Evolutionary conservation across 768 basidiomycete species (phyloP), one percentile per base, ranked within the genome.

Genomic region (Gymnopilus dilepis): DNA sequence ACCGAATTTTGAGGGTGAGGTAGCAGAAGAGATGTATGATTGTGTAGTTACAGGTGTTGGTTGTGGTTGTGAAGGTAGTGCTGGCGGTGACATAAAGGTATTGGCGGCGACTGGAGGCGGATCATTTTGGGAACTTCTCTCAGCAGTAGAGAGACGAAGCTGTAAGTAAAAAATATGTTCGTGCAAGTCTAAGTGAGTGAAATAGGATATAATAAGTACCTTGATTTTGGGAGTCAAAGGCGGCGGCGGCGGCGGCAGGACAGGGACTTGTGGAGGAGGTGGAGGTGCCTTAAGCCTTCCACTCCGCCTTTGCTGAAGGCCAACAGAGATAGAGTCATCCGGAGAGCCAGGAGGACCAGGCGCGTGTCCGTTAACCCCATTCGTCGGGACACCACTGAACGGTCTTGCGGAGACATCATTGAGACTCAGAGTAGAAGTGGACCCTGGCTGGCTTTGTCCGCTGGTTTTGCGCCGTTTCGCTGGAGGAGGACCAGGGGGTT

Each of bases 1-100:
- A 30, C 76, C 75, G n/a, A 73, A 72, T 60, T 65, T 73, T 19
- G 28, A n/a, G 7, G 47, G 47, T 26, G 43, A 47, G 28, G 47
- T 6, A 6, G 15, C 5, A 9, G 26, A 19, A 13, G 47, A 50
- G 19, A 50, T 17, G 12, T n/a, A 28, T 6, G 47, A 28, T n/a
- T 50, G 47, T n/a, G 40, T 13, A n/a, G 9, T 13, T 28, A 69
- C 65, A 6, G 65, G 57, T 19, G 59, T 47, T 21, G 24, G 57
- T 31, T 33, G 40, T 33, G 31, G 45, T n/a, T 63, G 63, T 33
- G 45, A 33, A n/a, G 30, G 24, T 17, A 43, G 47, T 5, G 60
- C 53, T 6, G 48, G 60, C 17, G 65, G 41, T 3, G 24, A 24
- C 8, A 22, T 43, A 12, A 53, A 2, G 17, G 38, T 37, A 59